Base-by-base conservation (phyloP, 805 yeast species). In the Ogataea nitratoaversa region DNA sequence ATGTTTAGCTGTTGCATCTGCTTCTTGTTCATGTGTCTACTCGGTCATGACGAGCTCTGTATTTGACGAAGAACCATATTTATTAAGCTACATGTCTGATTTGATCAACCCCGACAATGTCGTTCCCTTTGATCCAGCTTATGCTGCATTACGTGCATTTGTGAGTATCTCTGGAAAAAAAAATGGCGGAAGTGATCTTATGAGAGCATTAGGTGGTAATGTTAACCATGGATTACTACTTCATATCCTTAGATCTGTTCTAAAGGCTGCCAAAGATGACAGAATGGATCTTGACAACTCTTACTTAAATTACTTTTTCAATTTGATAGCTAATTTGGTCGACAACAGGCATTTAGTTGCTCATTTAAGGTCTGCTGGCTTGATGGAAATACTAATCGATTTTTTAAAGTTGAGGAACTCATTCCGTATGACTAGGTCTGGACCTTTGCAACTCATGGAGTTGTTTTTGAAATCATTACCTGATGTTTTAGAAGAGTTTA, bases 211-310 rank as follows among this genome's bases (percentile, higher is more conserved):
- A 47, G 87, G 93, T 17, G 96, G 93, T 8, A 87, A 87, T 57
- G 88, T 90, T 30, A 79, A 81, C 44, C 96, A 90, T 60, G 97
- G 97, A 1, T 63, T 79, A 11, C 55, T 90, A 30, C 85, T 84
- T 64, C 89, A 85, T 53, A 74, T 82, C 23, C 58, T 89, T 22
- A 74, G 90, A 41, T 69, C 70, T 32, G 76, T 87, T n/a, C 67
- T 76, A 40, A 76, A 78, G 35, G 63, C 66, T 8, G 71, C 74
- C 1, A 69, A 62, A 44, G 62, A 57, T 5, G 61, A 62, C 32
- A 54, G 49, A 30, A 43, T 48, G 2, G 53, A 52, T 23, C 42
- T 57, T 39, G 55, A 56, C 20, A 51, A 47, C 22, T 36, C 53
- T 2, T 59, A 54, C 31, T 42, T 60, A 41, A 60, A 59, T 31